A percentile compares a stretch with the other conserved stretches of the same genome.
Evolutionary conservation across 495 filamentous ascomycete species (phyloP).

Genomic region (Elasticomyces elasticus): DNA sequence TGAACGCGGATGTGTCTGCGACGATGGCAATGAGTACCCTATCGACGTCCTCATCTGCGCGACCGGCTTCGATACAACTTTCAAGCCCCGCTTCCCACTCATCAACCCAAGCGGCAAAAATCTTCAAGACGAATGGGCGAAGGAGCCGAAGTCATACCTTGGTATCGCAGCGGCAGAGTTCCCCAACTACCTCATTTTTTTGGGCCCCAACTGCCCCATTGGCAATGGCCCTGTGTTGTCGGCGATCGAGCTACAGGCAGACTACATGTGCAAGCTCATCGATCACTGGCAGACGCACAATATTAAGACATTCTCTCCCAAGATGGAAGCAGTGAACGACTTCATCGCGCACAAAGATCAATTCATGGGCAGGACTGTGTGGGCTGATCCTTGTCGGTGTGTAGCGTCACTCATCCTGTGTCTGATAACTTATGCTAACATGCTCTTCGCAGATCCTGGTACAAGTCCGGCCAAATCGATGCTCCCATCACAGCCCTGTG

Average conservation of each 20-base stretch:
- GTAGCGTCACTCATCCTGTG: background rate
- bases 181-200: constrained; percentile 22
- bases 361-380: constrained; percentile 10
- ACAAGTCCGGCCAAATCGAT: constrained; percentile 18
- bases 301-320: constrained; percentile 24
- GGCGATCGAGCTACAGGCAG: constrained; percentile 15
- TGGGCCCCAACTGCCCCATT: constrained; percentile 18
- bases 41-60: constrained; percentile 17
- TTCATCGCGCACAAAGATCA: constrained; percentile 15
- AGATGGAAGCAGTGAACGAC: constrained; percentile 18
- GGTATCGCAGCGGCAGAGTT: constrained; percentile 25
- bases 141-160: constrained; percentile 26
- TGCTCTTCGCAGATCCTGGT: constrained; percentile 10
- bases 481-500: constrained; percentile 18
- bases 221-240: constrained; percentile 19
- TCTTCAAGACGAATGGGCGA: constrained; percentile 27
- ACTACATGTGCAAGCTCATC: constrained; percentile 16
- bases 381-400: constrained; percentile 14
- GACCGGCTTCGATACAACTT: constrained; percentile 19
- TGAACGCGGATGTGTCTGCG: constrained; percentile 23
- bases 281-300: constrained; percentile 29
- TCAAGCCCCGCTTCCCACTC: constrained; percentile 28
- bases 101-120: constrained; percentile 24
- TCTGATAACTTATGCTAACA: background rate
- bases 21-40: constrained; percentile 13